Percentiles rank a stretch among this genome's conserved stretches.
phyloP scores from a whole-genome alignment of 2,329 filamentous ascomycete species.

The Metarhizium album region DNA sequence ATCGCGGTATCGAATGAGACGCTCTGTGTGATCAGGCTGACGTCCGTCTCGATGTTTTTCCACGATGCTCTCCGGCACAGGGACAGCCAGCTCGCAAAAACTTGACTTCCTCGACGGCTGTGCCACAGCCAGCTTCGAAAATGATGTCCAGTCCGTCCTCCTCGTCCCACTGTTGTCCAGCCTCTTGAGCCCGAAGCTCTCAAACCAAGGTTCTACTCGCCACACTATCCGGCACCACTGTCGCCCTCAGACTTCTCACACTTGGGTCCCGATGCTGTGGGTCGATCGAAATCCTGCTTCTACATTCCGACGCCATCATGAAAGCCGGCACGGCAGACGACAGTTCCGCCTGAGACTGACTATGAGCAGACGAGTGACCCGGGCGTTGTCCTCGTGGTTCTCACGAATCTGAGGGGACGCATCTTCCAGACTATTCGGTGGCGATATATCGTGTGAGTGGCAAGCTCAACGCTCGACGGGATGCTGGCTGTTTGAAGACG shows the following conservation, averaged over 20 bases:
- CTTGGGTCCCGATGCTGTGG: too few species aligned
- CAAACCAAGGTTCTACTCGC: not conserved
- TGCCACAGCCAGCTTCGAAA: not conserved
- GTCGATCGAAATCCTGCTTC: too few species aligned
- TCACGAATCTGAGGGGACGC: not conserved
- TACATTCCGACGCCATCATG: too few species aligned
- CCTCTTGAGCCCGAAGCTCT: not conserved
- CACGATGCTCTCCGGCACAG: too few species aligned
- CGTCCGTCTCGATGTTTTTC: too few species aligned
- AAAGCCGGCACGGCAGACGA: conserved; percentile 2
- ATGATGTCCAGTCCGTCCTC: conserved; percentile 1
- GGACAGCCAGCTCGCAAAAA: too few species aligned
- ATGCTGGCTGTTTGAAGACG: not conserved
- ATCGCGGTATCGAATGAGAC: too few species aligned
- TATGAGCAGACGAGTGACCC: not conserved
- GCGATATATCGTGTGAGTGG: not conserved
- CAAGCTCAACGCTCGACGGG: not conserved
- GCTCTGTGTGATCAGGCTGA: too few species aligned
- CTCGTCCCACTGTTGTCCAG: conserved; percentile 1
- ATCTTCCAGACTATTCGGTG: not conserved
- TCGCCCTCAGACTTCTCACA: not conserved
- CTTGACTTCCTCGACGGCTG: too few species aligned
- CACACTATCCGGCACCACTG: not conserved
- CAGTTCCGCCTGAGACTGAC: not conserved
- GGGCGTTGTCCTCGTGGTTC: not conserved